These are phyloP conservation scores for Chlorella sp. DNA, from an alignment of 139 green algal genomes.

Conservation along the genomic window DNA sequence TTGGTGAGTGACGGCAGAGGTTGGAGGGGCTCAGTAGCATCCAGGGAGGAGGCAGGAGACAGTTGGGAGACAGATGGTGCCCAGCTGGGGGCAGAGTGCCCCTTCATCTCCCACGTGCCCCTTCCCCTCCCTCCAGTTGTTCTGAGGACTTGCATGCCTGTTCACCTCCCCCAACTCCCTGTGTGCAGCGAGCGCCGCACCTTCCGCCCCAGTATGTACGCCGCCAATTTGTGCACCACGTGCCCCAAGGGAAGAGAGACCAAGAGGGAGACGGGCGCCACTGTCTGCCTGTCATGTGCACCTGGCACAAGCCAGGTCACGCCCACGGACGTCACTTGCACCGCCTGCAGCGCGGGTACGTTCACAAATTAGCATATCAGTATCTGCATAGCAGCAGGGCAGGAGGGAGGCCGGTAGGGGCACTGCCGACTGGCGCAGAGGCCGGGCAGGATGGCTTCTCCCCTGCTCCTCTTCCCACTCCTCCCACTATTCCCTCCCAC, in stretches of 20 bases:
- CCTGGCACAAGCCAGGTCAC: not conserved
- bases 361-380: not conserved
- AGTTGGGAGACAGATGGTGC: no score
- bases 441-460: not conserved
- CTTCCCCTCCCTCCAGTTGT: no score
- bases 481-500: not conserved
- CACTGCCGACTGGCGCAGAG: not conserved
- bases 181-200: not conserved
- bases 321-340: not conserved
- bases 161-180: no score
- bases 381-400: no score
- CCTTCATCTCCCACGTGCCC: no score
- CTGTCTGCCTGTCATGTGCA: not conserved
- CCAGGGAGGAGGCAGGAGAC: no score
- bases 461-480: not conserved
- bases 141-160: no score
- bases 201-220: not conserved
- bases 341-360: not conserved
- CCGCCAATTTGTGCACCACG: not conserved
- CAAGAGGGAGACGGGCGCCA: not conserved
- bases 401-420: not conserved
- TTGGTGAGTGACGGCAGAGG: not conserved
- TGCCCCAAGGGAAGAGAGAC: not conserved
- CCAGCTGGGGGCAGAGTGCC: no score
- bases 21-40: no score